Percentiles rank a stretch among this genome's conserved stretches.
phyloP scores from a whole-genome alignment of 192 early-diverging fungal species.

The Backusella parvicylindrica region DNA sequence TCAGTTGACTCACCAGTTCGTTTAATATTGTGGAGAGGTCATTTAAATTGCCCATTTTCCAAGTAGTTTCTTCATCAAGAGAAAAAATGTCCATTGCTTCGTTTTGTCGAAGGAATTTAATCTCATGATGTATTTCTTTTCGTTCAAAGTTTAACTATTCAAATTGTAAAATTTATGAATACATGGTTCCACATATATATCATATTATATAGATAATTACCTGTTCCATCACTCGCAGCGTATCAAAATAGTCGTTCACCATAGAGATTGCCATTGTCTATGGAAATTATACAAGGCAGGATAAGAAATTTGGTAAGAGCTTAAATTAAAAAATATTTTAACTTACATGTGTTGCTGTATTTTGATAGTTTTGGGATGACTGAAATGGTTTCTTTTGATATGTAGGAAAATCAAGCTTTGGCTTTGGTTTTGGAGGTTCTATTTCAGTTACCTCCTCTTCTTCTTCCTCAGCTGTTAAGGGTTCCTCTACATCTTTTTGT shows the following conservation, averaged over 20 bases:
- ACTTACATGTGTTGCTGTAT: not conserved
- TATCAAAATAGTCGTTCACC: not conserved
- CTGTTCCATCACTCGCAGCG: not conserved
- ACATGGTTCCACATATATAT: not conserved
- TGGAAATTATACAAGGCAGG: not conserved
- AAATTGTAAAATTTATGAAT: not conserved
- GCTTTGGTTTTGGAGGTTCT: not conserved
- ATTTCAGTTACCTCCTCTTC: not conserved
- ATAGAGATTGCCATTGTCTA: not conserved
- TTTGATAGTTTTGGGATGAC: not conserved
- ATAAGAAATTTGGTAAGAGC: too few relatives aligned
- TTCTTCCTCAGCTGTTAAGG: not conserved
- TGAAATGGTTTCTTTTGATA: not conserved
- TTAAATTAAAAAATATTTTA: not conserved
- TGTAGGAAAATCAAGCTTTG: not conserved
- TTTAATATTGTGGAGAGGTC: not conserved
- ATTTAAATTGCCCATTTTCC: not conserved
- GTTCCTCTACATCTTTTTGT: too few relatives aligned
- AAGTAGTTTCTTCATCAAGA: not conserved
- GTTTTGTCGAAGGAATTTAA: not conserved
- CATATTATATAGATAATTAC: not conserved
- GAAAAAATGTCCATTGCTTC: not conserved
- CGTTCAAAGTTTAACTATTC: not conserved
- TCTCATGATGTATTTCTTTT: not conserved
- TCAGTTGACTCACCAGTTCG: not conserved